Percentiles rank a stretch among this genome's conserved stretches.
phyloP scores from a whole-genome alignment of 2,329 filamentous ascomycete genomes.

The Corynespora cassiicola region DNA sequence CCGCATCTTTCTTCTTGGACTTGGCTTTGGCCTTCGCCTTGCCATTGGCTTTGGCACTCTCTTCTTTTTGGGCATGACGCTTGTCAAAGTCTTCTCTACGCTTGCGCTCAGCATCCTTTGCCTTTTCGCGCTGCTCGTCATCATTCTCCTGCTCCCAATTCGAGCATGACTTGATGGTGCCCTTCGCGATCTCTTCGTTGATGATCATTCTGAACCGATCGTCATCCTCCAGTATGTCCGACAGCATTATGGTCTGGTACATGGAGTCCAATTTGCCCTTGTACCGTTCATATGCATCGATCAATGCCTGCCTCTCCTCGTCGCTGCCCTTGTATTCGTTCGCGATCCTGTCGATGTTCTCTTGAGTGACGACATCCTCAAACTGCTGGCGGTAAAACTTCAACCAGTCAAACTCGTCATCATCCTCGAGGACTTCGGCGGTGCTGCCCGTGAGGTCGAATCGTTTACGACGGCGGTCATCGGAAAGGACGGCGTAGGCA shows the following conservation, averaged over 20 bases:
- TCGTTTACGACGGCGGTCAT: slow-evolving; percentile 77
- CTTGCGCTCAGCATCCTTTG: slow-evolving; percentile 42
- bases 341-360: slow-evolving; percentile 78
- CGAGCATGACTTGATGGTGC: slow-evolving; percentile 70
- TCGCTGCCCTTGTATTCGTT: slow-evolving; percentile 82
- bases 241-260: slow-evolving; percentile 87
- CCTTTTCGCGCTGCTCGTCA: slow-evolving; percentile 33
- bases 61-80: slow-evolving; percentile 58
- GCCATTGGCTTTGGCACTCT: slow-evolving; percentile 70
- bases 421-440: slow-evolving; percentile 75
- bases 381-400: slow-evolving; percentile 89
- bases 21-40: slow-evolving; percentile 64
- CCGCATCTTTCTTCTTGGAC: slow-evolving; percentile 33
- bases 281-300: slow-evolving; percentile 75
- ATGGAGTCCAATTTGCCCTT: slow-evolving; percentile 79
- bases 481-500: slow-evolving; percentile 91
- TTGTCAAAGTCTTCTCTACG: slow-evolving; percentile 57
- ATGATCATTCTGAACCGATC: slow-evolving; percentile 83
- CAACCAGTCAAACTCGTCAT: slow-evolving; percentile 84
- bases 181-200: slow-evolving; percentile 75
- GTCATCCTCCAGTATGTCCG: slow-evolving; percentile 83
- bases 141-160: slow-evolving; percentile 75
- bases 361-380: slow-evolving; percentile 74
- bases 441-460: slow-evolving; percentile 94
- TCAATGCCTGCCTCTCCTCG: slow-evolving; percentile 80